These are phyloP conservation scores for Trichoderma hamatum DNA, from an alignment of 2,329 filamentous ascomycete genomes.

Conservation along the genomic window DNA sequence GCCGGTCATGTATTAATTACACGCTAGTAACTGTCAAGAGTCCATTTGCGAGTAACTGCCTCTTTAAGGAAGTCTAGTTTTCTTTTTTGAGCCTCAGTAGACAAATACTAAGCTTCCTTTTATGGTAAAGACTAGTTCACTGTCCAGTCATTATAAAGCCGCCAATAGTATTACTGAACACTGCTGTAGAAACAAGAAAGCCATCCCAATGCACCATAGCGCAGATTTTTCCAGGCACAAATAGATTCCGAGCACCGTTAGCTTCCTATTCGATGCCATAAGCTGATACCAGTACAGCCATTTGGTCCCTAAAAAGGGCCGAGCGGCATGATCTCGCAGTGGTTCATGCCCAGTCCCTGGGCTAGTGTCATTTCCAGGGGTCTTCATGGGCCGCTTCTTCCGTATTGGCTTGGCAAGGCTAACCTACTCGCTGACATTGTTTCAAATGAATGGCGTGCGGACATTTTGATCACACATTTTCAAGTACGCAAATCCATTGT, in stretches of 20 bases:
- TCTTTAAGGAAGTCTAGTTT: neutral
- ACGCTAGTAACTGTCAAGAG: neutral
- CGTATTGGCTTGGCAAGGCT: neutral
- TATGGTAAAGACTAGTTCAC: neutral
- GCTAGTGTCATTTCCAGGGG: neutral
- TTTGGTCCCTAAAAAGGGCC: constrained; percentile 8
- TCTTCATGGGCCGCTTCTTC: neutral
- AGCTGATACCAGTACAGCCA: neutral
- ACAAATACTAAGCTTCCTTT: neutral
- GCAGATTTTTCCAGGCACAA: neutral
- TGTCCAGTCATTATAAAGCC: no score
- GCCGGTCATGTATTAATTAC: neutral
- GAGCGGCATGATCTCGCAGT: constrained; percentile 1
- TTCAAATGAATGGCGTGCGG: neutral
- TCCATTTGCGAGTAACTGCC: neutral
- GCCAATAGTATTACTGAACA: neutral
- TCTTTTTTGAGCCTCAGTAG: neutral
- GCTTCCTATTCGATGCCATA: constrained; percentile 15
- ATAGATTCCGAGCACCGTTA: neutral
- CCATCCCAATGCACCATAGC: neutral
- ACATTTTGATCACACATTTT: neutral
- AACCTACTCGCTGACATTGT: neutral
- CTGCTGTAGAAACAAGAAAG: neutral
- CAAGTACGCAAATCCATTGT: neutral
- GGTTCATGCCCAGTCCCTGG: neutral